Percentiles rank a stretch among this genome's conserved stretches.
These are phyloP conservation scores for Cladosporium sphaerospermum DNA, from an alignment of 2,329 filamentous ascomycete species.

Conservation along the genomic window DNA sequence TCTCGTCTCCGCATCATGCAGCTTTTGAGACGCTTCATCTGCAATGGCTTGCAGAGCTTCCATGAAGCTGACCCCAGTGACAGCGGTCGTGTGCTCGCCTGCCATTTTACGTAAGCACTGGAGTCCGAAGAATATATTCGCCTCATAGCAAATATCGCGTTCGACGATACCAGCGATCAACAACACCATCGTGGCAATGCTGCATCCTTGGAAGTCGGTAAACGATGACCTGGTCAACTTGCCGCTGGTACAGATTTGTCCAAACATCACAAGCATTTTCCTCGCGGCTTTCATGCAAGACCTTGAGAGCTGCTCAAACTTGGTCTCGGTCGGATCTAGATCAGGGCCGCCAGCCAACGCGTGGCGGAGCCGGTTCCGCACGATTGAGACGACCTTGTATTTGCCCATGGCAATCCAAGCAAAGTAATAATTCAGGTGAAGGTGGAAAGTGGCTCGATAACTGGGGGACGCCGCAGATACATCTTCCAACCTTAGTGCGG, in stretches of 20 bases:
- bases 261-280: constrained; percentile 8
- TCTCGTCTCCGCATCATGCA: background rate
- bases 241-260: background rate
- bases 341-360: background rate
- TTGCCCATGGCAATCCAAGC: constrained; percentile 10
- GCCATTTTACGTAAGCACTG: constrained; percentile 5
- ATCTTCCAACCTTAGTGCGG: background rate
- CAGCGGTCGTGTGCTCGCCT: background rate
- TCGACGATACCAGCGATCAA: constrained; percentile 6
- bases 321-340: too few relatives aligned
- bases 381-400: background rate
- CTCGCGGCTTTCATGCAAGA: constrained; percentile 6
- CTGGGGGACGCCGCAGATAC: background rate
- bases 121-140: background rate
- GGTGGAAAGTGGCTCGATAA: constrained; percentile 7
- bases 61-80: constrained; percentile 1
- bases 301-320: background rate
- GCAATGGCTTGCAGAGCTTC: constrained; percentile 4
- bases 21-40: constrained; percentile 1
- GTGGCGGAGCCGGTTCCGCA: background rate
- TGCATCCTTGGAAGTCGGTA: constrained; percentile 11
- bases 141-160: constrained; percentile 4
- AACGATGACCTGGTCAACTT: constrained; percentile 8
- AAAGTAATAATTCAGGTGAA: constrained; percentile 10
- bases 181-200: constrained; percentile 9